Evolutionary conservation across 345 rosid species (phyloP), one percentile per base, ranked within the genome.

Genomic region (Citrus mangshanensis): DNA sequence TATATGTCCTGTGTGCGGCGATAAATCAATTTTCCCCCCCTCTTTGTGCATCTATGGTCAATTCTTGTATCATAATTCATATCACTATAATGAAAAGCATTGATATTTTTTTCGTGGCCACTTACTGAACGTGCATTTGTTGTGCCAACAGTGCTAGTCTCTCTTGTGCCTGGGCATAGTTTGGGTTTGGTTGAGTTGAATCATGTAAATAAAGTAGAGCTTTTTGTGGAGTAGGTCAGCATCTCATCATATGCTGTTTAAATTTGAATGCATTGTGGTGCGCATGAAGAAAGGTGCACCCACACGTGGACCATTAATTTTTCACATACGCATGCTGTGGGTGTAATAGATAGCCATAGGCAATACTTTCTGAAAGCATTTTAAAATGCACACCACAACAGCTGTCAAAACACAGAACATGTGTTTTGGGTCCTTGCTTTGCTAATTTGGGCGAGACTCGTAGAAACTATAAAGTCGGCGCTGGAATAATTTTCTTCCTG

Each of bases 11-110:
- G 63, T 63, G 61, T 35, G 58, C 59, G 40, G 66, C 68, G 30
- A 75, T 55, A 18, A 16, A 35, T 63, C 46, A 67, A 34, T 25
- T 42, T 79, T 66, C 12, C 75, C 40, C 64, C 40, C 38, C 42
- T 16, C 16, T n/a, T 64, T 18, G 63, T 62, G 58, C 70, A 67
- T 66, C 7, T 64, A 56, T 63, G 2, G 42, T 79, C 38, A 10
- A 64, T 72, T 72, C 46, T 64, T 72, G 77, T 79, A 72, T 72
- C 35, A 54, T 79, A 72, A 70, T 64, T n/a, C 25, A 51, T 64
- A 16, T 28, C 28, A 51, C 13, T 74, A 27, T 68, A 35, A 42
- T 69, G 74, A 68, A 42, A 25, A 38, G 35, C 67, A 70, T 19
- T 49, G 16, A 19, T 60, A 61, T 30, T 21, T 64, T 37, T 70